Evolutionary conservation across 139 green algal species (phyloP), one percentile per base, ranked within the genome.

Genomic region (Coccomyxa sp.): DNA sequence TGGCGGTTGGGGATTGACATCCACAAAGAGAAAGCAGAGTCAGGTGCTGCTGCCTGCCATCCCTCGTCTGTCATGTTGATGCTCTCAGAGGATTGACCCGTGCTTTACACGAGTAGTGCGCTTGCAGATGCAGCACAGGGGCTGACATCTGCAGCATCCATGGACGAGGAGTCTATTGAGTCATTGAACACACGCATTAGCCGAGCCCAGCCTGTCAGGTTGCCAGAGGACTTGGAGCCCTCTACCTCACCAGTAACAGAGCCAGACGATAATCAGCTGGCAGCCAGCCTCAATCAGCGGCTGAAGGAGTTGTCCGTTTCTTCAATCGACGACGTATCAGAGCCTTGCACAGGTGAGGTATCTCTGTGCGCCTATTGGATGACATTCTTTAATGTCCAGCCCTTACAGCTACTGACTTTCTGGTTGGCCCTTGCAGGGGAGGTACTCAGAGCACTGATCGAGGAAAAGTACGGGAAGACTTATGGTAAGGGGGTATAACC

Each of bases 1-100:
- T 82, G 36, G 50, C 50, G 50, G 50, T 64, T 64, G 50, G 27
- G 50, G 50, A 22, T 64, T 64, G n/a, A n/a, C n/a, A n/a, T n/a
- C n/a, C n/a, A n/a, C n/a, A n/a, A n/a, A n/a, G n/a, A n/a, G n/a
- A n/a, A n/a, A n/a, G n/a, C n/a, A n/a, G n/a, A n/a, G n/a, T n/a
- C n/a, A n/a, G n/a, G n/a, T n/a, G n/a, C n/a, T n/a, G n/a, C n/a
- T n/a, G n/a, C n/a, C n/a, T n/a, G n/a, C n/a, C n/a, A n/a, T n/a
- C n/a, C n/a, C n/a, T n/a, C n/a, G n/a, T n/a, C n/a, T n/a, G n/a
- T n/a, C n/a, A n/a, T n/a, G n/a, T n/a, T n/a, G n/a, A n/a, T n/a
- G n/a, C n/a, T n/a, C n/a, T n/a, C n/a, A n/a, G n/a, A n/a, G n/a
- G n/a, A n/a, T n/a, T n/a, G n/a, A n/a, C n/a, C n/a, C n/a, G n/a